Percentiles rank a stretch among this genome's conserved stretches.
Evolutionary conservation across 2,329 filamentous ascomycete species (phyloP).

Genomic region (Piedraia hortae): DNA sequence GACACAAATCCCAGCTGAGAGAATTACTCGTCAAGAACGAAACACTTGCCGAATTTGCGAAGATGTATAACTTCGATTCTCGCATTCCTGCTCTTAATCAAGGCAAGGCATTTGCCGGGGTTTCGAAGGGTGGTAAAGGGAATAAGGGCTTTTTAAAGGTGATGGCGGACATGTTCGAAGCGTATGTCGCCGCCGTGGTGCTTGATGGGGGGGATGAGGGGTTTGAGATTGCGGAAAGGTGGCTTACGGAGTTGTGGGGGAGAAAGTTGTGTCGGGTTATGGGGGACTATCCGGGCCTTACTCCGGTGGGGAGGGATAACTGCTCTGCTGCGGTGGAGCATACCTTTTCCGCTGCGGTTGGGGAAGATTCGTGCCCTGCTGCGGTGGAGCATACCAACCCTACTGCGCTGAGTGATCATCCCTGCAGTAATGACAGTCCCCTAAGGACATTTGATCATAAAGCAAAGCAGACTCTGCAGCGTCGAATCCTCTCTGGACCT

Average conservation of each 20-base stretch:
- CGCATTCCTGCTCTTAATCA: conserved; percentile 24
- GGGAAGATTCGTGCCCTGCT: no score
- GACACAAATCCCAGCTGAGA: conserved; percentile 46
- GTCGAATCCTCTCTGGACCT: conserved; percentile 9
- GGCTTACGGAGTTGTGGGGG: conserved; percentile 53
- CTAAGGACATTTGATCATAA: conserved; percentile 11
- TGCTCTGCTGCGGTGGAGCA: no score
- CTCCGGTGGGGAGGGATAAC: conserved; percentile 12
- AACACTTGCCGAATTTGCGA: conserved; percentile 42
- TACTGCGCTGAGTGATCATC: no score
- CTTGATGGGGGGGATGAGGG: conserved; percentile 38
- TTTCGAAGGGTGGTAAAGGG: conserved; percentile 9
- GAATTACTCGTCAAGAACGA: conserved; percentile 60
- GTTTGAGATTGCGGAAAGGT: conserved; percentile 31
- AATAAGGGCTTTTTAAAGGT: conserved; percentile 40
- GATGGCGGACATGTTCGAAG: conserved; percentile 68
- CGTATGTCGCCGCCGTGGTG: conserved; percentile 59
- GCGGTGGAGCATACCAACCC: no score
- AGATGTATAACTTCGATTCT: conserved; percentile 41
- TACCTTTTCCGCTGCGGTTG: no score
- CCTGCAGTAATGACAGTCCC: conserved; percentile 9
- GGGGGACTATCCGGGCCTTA: conserved; percentile 10
- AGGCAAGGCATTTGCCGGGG: no score
- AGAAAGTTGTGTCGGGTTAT: conserved; percentile 21
- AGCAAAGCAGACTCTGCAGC: conserved; percentile 16